Evolutionary conservation across 2,329 filamentous ascomycete species (phyloP), one percentile per base, ranked within the genome.

Genomic region (Pseudogymnoascus sp.): DNA sequence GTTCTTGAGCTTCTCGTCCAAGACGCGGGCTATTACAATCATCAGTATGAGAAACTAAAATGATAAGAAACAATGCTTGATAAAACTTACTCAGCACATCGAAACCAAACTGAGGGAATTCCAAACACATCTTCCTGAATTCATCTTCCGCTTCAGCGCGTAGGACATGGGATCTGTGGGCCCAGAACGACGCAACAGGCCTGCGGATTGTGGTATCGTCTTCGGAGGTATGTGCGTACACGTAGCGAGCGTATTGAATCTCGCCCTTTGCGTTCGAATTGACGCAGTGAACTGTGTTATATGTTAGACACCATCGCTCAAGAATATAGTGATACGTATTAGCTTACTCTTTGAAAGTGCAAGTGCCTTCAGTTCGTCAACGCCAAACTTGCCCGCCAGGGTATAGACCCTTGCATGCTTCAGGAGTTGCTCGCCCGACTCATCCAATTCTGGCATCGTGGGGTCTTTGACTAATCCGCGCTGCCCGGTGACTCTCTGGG

Each of bases 371-470:
- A 97, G 85, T 8, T 79, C 79, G 0, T 80, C 77, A 59, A 91
- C 78, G 42, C 85, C 83, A 66, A 95, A 87, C 76, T 89, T 91
- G 70, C 92, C 89, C 23, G 91, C 92, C 23, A 97, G 81, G 0
- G 91, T 96, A 79, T 96, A 96, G 67, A 96, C 84, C 67, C 89
- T 89, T 21, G 93, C 93, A 74, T 97, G 93, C 72, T 90, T 91
- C 66, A 97, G 85, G 16, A 97, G 86, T 72, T 93, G 89, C 12
- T 88, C 83, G 68, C 92, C 92, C n/a, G 84, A 84, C 73, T 90
- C 82, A 76, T 96, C 92, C 63, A 90, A 80, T 0, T 77, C 74
- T 3, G 89, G 89, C 11, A 85, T 74, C 6, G 82, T 76, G 0
- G 88, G 83, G 72, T 93, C 89, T 62, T 80, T 74, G 73, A 96